phyloP scores from a whole-genome alignment of 2,329 filamentous ascomycete genomes.

The Beauveria scarabaeidicola region DNA sequence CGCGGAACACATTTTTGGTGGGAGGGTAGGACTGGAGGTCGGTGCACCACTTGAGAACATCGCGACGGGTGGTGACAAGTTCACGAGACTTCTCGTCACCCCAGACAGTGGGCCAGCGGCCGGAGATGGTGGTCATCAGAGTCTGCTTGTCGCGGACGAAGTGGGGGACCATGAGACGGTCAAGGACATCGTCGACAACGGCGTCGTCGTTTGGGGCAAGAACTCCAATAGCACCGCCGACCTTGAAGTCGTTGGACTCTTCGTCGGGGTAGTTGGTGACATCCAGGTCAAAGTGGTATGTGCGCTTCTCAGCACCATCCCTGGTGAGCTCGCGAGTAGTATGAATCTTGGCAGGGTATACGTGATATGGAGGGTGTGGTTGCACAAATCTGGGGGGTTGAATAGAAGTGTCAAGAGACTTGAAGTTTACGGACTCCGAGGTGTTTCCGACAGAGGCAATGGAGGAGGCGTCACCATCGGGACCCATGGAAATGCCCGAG shows the following conservation, averaged over 20 bases:
- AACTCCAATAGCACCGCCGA: constrained; percentile 90
- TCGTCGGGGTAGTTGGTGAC: constrained; percentile 89
- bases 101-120: constrained; percentile 97
- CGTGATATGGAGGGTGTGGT: constrained; percentile 86
- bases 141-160: constrained; percentile 79
- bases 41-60: constrained; percentile 90
- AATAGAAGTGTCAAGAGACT: constrained; percentile 45
- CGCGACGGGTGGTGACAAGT: constrained; percentile 80
- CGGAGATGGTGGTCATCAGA: constrained; percentile 66
- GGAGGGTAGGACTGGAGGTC: constrained; percentile 91
- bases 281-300: constrained; percentile 95
- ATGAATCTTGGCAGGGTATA: constrained; percentile 83
- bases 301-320: constrained; percentile 86
- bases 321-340: constrained; percentile 79
- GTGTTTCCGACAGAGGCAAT: constrained; percentile 24
- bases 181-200: constrained; percentile 75
- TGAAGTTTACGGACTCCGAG: constrained; percentile 21
- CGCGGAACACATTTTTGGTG: constrained; percentile 74
- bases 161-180: constrained; percentile 71
- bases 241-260: constrained; percentile 82
- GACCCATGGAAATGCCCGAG: constrained; percentile 38
- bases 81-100: constrained; percentile 79
- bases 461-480: constrained; percentile 22
- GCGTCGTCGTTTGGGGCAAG: constrained; percentile 75
- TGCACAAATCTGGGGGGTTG: constrained; percentile 87